Base-by-base conservation (phyloP, 257 asterid genomes). In the Scutellaria baicalensis region DNA sequence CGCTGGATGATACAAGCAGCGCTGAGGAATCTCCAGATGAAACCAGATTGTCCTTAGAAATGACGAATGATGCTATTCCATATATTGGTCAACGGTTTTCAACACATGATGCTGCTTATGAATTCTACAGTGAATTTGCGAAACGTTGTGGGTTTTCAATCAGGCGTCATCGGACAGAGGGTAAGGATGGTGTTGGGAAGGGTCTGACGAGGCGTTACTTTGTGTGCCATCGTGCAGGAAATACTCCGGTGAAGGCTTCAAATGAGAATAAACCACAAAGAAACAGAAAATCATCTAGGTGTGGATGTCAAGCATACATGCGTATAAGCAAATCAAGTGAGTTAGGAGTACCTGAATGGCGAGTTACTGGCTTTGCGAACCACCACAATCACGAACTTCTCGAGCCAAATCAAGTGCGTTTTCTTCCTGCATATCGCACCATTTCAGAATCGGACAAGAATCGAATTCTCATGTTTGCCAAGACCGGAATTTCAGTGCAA, bases 271-370 rank as follows among this genome's bases (percentile, higher is more conserved):
- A 89, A 76, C 93, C 97, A 23, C 99, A 91, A 51, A 84, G 99
- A 77, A 94, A 94, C 69, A 74, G 97, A 51, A 94, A 94, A 68
- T 94, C 99, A 13, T 94, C 99, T 9, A 79, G 99, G 38, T 94
- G 99, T 80, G 99, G 99, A 58, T 94, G 99, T 73, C 96, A 87
- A 76, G 99, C 99, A 0, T 94, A 89, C 73, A 87, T 91, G 99
- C 87, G 99, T 33, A 94, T 94, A 80, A 94, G 95, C 81, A 94
- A 87, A 86, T 84, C 91, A 18, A 68, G 79, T 31, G 97, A 91
- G 17, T 73, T 84, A 38, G 99, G 96, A 72, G 69, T 86, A 39
- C 86, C 95, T 3, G 96, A 94, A 72, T 94, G 99, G 99, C 83
- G 96, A 55, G 89, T 91, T 36, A 94, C 97, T 0, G 99, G 99